These are phyloP conservation scores for Hortiboletus campestris DNA, from an alignment of 768 basidiomycete genomes.

Conservation along the genomic window DNA sequence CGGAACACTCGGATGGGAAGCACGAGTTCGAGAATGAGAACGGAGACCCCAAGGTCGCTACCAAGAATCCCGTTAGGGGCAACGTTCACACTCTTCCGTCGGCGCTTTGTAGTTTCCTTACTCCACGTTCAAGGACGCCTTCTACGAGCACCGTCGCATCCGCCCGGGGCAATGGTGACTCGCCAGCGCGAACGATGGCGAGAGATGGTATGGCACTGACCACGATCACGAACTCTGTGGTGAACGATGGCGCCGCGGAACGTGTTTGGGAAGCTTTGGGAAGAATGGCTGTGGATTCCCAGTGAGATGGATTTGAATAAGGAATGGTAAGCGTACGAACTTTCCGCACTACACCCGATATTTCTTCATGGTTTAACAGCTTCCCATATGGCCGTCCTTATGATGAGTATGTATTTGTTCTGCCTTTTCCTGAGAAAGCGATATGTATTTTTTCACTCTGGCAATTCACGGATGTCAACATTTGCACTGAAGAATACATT, in stretches of 20 bases:
- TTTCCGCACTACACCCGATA: not conserved
- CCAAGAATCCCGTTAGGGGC: not conserved
- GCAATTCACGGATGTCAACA: not conserved
- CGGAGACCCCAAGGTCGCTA: not conserved
- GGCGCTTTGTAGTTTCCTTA: conserved; percentile 8
- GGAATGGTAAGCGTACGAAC: not conserved
- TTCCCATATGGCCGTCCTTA: not conserved
- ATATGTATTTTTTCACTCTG: not conserved
- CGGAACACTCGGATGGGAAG: not conserved
- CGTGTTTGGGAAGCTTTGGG: conserved; percentile 21
- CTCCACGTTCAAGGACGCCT: conserved; percentile 15
- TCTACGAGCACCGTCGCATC: conserved; percentile 26
- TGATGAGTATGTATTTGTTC: not conserved
- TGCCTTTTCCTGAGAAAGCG: not conserved
- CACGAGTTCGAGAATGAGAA: conserved; percentile 4
- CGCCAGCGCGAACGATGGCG: not conserved
- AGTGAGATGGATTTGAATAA: not conserved
- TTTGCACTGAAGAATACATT: not conserved
- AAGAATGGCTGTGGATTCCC: conserved; percentile 25
- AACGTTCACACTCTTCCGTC: conserved; percentile 5
- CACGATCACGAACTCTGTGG: not conserved
- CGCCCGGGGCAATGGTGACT: not conserved
- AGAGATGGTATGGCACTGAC: not conserved
- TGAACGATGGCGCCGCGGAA: conserved; percentile 5
- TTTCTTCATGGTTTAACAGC: not conserved